Evolutionary conservation across 2,329 filamentous ascomycete species (phyloP).

Genomic region (Pyricularia sp.): DNA sequence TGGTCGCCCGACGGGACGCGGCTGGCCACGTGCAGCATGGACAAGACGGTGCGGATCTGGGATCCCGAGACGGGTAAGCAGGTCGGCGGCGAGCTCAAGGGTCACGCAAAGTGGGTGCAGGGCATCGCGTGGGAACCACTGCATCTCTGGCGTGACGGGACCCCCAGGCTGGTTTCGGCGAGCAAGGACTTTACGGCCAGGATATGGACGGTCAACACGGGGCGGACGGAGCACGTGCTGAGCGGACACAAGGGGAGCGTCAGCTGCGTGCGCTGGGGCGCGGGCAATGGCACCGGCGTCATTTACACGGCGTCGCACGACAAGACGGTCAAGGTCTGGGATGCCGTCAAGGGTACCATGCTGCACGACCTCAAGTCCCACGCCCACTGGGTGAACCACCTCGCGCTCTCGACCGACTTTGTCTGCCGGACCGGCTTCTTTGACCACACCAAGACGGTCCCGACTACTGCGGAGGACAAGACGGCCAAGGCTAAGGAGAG

Average conservation of each 20-base stretch:
- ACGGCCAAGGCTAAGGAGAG: slow-evolving; percentile 66
- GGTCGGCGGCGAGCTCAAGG: slow-evolving; percentile 64
- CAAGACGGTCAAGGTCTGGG: slow-evolving; percentile 89
- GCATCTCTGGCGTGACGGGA: slow-evolving; percentile 67
- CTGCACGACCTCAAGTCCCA: slow-evolving; percentile 65
- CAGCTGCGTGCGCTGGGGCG: slow-evolving; percentile 85
- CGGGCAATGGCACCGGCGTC: slow-evolving; percentile 54
- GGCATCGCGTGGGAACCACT: slow-evolving; percentile 90
- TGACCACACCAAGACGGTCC: slow-evolving; percentile 66
- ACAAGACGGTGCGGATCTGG: slow-evolving; percentile 87
- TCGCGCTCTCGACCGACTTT: slow-evolving; percentile 88
- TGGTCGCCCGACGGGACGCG: slow-evolving; percentile 78
- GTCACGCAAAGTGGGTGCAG: slow-evolving; percentile 84
- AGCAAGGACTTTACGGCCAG: slow-evolving; percentile 85
- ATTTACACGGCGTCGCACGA: slow-evolving; percentile 85
- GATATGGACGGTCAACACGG: slow-evolving; percentile 75
- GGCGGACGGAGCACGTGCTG: slow-evolving; percentile 70
- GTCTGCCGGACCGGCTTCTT: slow-evolving; percentile 78
- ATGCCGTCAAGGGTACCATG: slow-evolving; percentile 67
- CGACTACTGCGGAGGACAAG: slow-evolving; percentile 60
- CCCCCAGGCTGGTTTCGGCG: slow-evolving; percentile 72
- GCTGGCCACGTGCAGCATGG: slow-evolving; percentile 86
- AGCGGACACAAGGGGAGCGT: slow-evolving; percentile 85
- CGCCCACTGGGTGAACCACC: slow-evolving; percentile 91
- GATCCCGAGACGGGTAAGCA: slow-evolving; percentile 72